A percentile compares a stretch with the other conserved stretches of the same genome.
These are phyloP conservation scores for Anthracocystis panici-leucophaei DNA, from an alignment of 1,284 basidiomycete genomes.

Conservation along the genomic window DNA sequence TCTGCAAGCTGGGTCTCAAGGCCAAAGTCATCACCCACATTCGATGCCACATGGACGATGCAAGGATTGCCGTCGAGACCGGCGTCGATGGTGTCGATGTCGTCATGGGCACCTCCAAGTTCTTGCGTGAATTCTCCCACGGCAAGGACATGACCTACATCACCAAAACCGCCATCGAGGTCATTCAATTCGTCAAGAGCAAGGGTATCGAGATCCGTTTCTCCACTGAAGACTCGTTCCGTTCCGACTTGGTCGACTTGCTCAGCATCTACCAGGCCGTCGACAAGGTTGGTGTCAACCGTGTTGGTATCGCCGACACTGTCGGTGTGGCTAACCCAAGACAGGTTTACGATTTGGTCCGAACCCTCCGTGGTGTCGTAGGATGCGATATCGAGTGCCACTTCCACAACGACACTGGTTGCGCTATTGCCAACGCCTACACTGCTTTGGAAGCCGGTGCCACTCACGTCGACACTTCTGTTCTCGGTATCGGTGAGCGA, in stretches of 20 bases:
- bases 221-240: conserved; percentile 99
- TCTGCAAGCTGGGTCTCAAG: conserved; percentile 98
- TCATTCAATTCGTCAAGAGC: conserved; percentile 99
- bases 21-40: conserved; percentile 98
- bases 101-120: conserved; percentile 98
- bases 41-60: conserved; percentile 99
- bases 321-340: conserved; percentile 98
- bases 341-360: conserved; percentile 97
- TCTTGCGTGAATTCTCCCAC: conserved; percentile 98
- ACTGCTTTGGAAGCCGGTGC: conserved; percentile 98
- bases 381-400: conserved; percentile 90
- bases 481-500: conserved; percentile 96
- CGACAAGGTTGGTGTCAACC: conserved; percentile 99
- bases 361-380: conserved; percentile 89
- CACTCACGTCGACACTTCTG: conserved; percentile 91
- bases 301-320: conserved; percentile 98
- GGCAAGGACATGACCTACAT: conserved; percentile 99
- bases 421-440: conserved; percentile 97
- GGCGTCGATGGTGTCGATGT: conserved; percentile 98
- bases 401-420: conserved; percentile 95
- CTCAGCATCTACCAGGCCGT: conserved; percentile 99
- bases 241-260: conserved; percentile 98
- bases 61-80: conserved; percentile 97
- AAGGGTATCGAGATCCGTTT: conserved; percentile 99
- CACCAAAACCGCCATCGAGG: conserved; percentile 95